Evolutionary conservation across 305 asterid species (phyloP).

Genomic region (Solanum aculeatissimum): DNA sequence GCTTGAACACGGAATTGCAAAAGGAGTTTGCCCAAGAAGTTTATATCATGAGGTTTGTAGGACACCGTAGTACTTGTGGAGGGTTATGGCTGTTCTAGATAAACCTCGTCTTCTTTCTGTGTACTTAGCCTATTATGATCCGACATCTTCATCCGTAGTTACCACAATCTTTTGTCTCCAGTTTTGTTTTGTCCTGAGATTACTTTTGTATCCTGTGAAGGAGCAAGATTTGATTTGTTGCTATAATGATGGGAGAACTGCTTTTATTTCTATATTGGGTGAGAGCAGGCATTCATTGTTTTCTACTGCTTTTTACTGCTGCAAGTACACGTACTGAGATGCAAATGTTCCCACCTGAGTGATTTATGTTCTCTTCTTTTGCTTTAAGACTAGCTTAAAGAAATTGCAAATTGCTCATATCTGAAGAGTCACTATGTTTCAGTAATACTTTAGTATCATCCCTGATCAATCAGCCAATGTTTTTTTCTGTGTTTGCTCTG

Average conservation of each 20-base stretch:
- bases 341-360: not conserved
- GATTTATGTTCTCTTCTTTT: not conserved
- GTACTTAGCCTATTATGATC: not conserved
- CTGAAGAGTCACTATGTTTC: not conserved
- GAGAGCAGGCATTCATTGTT: not conserved
- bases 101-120: not conserved
- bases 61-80: not conserved
- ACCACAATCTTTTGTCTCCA: not conserved
- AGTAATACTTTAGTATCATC: not conserved
- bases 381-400: not conserved
- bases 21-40: constrained; percentile 46
- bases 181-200: not conserved
- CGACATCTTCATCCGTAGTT: not conserved
- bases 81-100: not conserved
- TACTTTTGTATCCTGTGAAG: not conserved
- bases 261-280: not conserved
- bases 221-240: not conserved
- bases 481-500: not conserved
- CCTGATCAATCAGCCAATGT: not conserved
- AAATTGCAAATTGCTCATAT: not conserved
- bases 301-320: not conserved
- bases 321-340: not conserved
- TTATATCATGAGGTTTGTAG: constrained; percentile 35
- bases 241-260: not conserved
- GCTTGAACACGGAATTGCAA: constrained; percentile 27